These are phyloP conservation scores for Quercus agrifolia DNA, from an alignment of 306 rosid genomes.

Conservation along the genomic window DNA sequence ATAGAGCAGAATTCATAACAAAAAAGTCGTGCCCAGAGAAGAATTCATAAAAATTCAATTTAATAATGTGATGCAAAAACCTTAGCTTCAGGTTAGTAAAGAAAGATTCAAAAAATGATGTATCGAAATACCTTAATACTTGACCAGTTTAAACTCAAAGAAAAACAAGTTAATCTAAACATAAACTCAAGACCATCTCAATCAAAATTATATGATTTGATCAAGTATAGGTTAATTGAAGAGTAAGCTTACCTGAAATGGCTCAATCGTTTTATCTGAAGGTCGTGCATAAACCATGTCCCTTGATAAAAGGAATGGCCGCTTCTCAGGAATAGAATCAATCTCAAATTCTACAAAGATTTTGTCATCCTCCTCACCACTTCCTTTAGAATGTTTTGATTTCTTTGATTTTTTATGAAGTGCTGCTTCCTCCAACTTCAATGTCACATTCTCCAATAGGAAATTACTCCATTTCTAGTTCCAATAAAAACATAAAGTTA, in stretches of 20 bases:
- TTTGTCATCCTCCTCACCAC: background rate
- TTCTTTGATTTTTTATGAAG: background rate
- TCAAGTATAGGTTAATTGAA: no score
- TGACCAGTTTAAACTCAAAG: no score
- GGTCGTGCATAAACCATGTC: constrained; percentile 24
- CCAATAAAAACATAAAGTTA: background rate
- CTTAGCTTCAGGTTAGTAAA: no score
- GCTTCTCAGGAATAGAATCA: constrained; percentile 8
- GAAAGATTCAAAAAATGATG: no score
- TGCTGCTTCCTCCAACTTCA: constrained; percentile 1
- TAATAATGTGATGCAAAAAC: no score
- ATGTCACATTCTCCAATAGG: constrained; percentile 7
- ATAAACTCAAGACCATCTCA: no score
- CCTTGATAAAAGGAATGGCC: constrained; percentile 29
- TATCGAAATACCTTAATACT: no score
- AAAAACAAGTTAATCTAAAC: no score
- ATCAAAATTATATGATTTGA: no score
- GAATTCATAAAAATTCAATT: no score
- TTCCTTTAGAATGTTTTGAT: background rate
- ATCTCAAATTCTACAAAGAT: constrained; percentile 20
- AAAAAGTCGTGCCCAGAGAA: no score
- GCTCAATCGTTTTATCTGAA: constrained; percentile 1
- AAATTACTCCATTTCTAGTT: constrained; percentile 5
- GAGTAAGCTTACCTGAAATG: constrained; percentile 10
- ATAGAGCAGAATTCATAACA: no score